Evolutionary conservation across 2,329 filamentous ascomycete species (phyloP).

Genomic region (Hypomyces rosellus): DNA sequence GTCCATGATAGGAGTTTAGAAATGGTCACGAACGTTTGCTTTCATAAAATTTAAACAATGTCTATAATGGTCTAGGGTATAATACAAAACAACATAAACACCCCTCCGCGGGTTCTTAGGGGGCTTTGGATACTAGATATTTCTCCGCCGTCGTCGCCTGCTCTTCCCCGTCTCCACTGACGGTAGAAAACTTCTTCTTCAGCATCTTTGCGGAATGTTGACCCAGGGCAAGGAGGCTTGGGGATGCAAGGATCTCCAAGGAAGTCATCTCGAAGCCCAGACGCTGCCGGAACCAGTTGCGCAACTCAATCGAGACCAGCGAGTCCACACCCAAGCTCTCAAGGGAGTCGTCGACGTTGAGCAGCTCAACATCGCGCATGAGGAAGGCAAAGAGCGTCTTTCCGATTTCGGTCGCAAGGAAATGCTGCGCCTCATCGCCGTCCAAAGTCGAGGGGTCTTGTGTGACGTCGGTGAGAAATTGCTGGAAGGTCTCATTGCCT

Average conservation of each 20-base stretch:
- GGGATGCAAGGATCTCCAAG: slow-evolving; percentile 12
- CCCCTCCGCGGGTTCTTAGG: no score
- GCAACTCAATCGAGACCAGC: slow-evolving; percentile 14
- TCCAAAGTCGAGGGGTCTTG: slow-evolving; percentile 6
- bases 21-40: no score
- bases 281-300: slow-evolving; percentile 15
- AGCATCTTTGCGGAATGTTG: background rate
- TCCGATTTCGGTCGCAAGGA: slow-evolving; percentile 11
- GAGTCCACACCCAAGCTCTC: slow-evolving; percentile 13
- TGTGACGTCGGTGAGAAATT: slow-evolving; percentile 10
- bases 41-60: no score
- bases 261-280: slow-evolving; percentile 11
- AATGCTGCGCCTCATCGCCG: background rate
- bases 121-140: background rate
- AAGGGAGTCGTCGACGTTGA: slow-evolving; percentile 10
- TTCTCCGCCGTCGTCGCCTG: background rate
- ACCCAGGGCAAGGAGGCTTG: slow-evolving; percentile 9
- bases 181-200: background rate
- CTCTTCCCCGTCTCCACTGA: background rate
- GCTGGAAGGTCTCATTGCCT: slow-evolving; percentile 9
- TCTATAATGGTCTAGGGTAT: no score
- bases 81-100: no score
- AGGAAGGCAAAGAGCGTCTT: slow-evolving; percentile 10
- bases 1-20: no score
- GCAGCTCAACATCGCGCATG: slow-evolving; percentile 6